phyloP scores from a whole-genome alignment of 2,329 filamentous ascomycete genomes.

The Alternaria gansuensis region DNA sequence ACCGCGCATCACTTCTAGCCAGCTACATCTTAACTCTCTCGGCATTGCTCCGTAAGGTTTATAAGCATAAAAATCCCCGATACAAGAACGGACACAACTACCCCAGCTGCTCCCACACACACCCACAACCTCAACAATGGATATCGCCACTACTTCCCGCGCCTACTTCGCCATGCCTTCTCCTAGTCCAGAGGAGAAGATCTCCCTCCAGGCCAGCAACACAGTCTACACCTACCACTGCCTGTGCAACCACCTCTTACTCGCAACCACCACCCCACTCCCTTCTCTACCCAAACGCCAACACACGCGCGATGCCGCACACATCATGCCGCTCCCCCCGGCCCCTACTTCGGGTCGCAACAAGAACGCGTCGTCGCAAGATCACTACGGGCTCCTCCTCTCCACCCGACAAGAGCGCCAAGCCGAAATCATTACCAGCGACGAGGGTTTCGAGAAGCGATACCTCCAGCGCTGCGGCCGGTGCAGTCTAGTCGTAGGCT shows the following conservation, averaged over 20 bases:
- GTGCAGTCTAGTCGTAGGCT: constrained; percentile 69
- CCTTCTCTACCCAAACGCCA: constrained; percentile 62
- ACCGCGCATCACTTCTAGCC: constrained; percentile 6
- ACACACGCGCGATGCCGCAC: constrained; percentile 61
- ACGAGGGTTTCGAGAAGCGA: constrained; percentile 74
- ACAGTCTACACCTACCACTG: constrained; percentile 67
- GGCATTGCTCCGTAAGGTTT: not conserved
- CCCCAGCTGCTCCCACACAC: constrained; percentile 9
- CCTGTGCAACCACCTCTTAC: constrained; percentile 71
- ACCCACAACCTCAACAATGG: constrained; percentile 30
- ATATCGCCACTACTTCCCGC: constrained; percentile 45
- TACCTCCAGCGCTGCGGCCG: constrained; percentile 66
- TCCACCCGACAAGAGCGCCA: constrained; percentile 59
- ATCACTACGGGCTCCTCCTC: constrained; percentile 62
- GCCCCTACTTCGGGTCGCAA: constrained; percentile 27
- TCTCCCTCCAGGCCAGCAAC: constrained; percentile 47
- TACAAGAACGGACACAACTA: constrained; percentile 2
- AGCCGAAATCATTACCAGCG: constrained; percentile 62
- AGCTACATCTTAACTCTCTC: constrained; percentile 8
- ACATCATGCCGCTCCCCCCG: constrained; percentile 65
- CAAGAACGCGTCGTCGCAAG: constrained; percentile 21
- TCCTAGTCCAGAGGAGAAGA: constrained; percentile 42
- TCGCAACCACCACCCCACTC: constrained; percentile 66
- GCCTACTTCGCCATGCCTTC: constrained; percentile 48
- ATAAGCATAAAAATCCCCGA: constrained; percentile 14